phyloP scores from a whole-genome alignment of 805 yeast genomes.

The Isabelozyma pseudorhagii region DNA sequence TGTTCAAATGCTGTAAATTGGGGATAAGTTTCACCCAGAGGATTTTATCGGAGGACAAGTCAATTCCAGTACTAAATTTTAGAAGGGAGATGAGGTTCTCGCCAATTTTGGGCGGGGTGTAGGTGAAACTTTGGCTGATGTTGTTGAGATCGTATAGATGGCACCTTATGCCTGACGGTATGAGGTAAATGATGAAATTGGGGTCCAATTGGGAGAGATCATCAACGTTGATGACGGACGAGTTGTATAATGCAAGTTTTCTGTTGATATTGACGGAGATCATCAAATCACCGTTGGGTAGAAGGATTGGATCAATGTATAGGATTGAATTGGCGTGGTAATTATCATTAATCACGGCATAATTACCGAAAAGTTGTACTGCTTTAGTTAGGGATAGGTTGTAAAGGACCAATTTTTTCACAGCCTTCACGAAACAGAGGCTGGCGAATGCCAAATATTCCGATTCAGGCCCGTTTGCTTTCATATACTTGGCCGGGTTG shows the following conservation, averaged over 20 bases:
- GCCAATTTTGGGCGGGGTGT: conserved; percentile 19
- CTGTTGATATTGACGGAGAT: conserved; percentile 25
- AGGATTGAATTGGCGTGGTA: conserved; percentile 12
- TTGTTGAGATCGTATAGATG: conserved; percentile 32
- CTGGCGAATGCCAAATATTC: conserved; percentile 31
- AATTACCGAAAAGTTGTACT: conserved; percentile 36
- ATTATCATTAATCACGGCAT: conserved; percentile 18
- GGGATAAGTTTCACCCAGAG: conserved; percentile 71
- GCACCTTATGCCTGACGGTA: conserved; percentile 43
- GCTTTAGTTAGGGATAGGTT: conserved; percentile 23
- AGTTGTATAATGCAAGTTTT: conserved; percentile 22
- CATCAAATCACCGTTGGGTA: conserved; percentile 37
- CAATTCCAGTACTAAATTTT: conserved; percentile 33
- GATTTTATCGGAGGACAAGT: conserved; percentile 16
- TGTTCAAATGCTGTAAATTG: conserved; percentile 63
- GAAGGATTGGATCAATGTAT: conserved; percentile 35
- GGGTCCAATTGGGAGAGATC: conserved; percentile 6
- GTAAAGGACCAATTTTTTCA: conserved; percentile 35
- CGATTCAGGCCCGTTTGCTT: conserved; percentile 9
- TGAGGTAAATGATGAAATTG: conserved; percentile 34
- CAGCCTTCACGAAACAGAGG: conserved; percentile 36
- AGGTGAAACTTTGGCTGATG: conserved; percentile 20
- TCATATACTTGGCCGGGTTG: conserved; percentile 23
- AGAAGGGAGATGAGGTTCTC: conserved; percentile 28
- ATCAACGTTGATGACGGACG: conserved; percentile 13